A percentile compares a stretch with the other conserved stretches of the same genome.
phyloP scores from a whole-genome alignment of 495 filamentous ascomycete species.

The Hypoxylon subgilvum region DNA sequence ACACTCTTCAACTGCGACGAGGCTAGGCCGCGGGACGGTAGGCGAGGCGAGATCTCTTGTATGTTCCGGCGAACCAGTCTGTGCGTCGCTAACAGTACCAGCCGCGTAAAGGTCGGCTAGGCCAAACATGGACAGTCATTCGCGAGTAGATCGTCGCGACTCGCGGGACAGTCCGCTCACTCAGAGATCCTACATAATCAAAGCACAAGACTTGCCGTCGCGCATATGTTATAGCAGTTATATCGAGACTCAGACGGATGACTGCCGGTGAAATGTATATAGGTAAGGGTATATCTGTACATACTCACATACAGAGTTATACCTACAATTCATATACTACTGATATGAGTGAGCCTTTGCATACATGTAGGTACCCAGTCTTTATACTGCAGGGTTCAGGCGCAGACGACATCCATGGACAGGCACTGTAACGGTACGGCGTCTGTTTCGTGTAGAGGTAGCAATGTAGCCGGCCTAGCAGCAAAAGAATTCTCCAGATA shows the following conservation, averaged over 20 bases:
- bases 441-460: conserved; percentile 34
- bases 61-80: conserved; percentile 31
- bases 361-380: no score
- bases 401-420: neutral
- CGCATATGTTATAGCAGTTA: neutral
- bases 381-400: conserved; percentile 8
- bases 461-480: conserved; percentile 23
- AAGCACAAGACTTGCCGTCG: neutral
- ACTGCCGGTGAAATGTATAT: conserved; percentile 16
- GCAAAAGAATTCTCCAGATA: conserved; percentile 12
- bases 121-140: conserved; percentile 1
- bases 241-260: neutral
- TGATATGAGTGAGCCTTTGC: no score
- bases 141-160: conserved; percentile 7
- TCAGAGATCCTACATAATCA: conserved; percentile 1
- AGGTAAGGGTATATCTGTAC: no score
- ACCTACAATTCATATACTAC: no score
- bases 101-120: conserved; percentile 9
- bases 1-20: conserved; percentile 12
- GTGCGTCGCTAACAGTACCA: conserved; percentile 31
- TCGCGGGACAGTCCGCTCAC: conserved; percentile 24
- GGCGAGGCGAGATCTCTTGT: conserved; percentile 32
- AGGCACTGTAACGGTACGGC: conserved; percentile 12
- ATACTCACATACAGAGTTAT: no score
- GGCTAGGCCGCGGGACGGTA: conserved; percentile 8